Evolutionary conservation across 306 rosid genomes (phyloP).

Genomic region (Boehmeria nivea): DNA sequence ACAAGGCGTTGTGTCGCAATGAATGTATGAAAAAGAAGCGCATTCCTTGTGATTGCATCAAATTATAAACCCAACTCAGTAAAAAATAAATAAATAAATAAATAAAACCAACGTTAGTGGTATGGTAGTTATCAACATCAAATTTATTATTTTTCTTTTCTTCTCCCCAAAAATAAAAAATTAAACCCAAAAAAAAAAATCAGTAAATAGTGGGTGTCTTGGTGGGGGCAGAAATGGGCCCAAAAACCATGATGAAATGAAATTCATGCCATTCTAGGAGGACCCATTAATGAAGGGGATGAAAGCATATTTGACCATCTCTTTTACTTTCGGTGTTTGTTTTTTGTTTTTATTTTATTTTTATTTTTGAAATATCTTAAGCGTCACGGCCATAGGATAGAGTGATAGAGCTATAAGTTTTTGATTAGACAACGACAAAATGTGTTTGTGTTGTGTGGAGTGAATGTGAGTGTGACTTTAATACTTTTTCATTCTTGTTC

Average conservation of each 20-base stretch:
- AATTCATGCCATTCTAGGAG: slow-evolving; percentile 53
- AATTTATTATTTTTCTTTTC: not conserved
- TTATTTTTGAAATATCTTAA: slow-evolving; percentile 6
- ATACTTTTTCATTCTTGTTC: not conserved
- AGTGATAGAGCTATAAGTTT: not conserved
- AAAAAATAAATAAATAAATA: no score
- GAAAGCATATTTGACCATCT: slow-evolving; percentile 60
- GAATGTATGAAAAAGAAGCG: not conserved
- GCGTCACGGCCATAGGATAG: no score
- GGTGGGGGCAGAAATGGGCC: slow-evolving; percentile 41
- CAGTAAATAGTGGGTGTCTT: slow-evolving; percentile 13
- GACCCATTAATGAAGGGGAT: slow-evolving; percentile 48
- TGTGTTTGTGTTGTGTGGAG: not conserved
- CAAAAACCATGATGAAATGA: slow-evolving; percentile 52
- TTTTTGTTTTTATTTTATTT: not conserved
- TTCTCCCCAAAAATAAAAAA: no score
- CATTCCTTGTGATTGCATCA: slow-evolving; percentile 8
- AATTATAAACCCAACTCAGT: not conserved
- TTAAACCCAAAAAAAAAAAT: not conserved
- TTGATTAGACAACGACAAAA: slow-evolving; percentile 19
- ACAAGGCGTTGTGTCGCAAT: no score
- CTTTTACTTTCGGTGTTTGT: slow-evolving; percentile 45
- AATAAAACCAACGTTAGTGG: no score
- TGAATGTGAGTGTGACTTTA: not conserved
- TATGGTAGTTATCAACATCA: slow-evolving; percentile 1